A percentile compares a stretch with the other conserved stretches of the same genome.
These are phyloP conservation scores for Erythrobasidium hasegawianum DNA, from an alignment of 1,284 basidiomycete genomes.

Conservation along the genomic window DNA sequence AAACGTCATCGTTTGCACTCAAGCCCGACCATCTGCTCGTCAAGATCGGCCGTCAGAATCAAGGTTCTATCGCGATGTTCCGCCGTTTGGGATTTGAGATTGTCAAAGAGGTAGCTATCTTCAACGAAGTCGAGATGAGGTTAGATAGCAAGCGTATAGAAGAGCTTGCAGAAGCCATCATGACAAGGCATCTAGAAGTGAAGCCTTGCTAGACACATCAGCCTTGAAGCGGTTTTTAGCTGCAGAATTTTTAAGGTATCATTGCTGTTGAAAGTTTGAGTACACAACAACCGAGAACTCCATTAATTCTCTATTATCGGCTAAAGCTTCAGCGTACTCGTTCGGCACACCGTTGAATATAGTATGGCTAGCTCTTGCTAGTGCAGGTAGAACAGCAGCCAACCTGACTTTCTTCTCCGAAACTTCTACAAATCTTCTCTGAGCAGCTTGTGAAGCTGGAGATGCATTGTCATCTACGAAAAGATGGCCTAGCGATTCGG, in stretches of 20 bases:
- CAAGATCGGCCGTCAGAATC: conserved; percentile 18
- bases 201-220: neutral
- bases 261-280: conserved; percentile 15
- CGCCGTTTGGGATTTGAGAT: conserved; percentile 15
- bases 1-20: neutral
- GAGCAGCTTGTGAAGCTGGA: conserved; percentile 53
- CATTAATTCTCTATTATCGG: conserved; percentile 53
- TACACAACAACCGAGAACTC: conserved; percentile 57
- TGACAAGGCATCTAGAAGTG: neutral
- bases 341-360: conserved; percentile 71
- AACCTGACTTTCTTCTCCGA: conserved; percentile 59
- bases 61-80: conserved; percentile 25
- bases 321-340: conserved; percentile 68
- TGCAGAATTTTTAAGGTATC: neutral
- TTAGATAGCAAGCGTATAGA: neutral
- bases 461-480: conserved; percentile 43
- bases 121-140: conserved; percentile 22
- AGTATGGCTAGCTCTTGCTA: conserved; percentile 69
- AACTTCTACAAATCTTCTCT: conserved; percentile 20
- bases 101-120: conserved; percentile 2
- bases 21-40: conserved; percentile 15
- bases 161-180: neutral
- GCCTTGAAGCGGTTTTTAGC: neutral
- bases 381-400: conserved; percentile 69
- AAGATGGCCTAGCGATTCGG: conserved; percentile 55